Base-by-base conservation (phyloP, 140 eudicot species). In the Cichorium intybus region DNA sequence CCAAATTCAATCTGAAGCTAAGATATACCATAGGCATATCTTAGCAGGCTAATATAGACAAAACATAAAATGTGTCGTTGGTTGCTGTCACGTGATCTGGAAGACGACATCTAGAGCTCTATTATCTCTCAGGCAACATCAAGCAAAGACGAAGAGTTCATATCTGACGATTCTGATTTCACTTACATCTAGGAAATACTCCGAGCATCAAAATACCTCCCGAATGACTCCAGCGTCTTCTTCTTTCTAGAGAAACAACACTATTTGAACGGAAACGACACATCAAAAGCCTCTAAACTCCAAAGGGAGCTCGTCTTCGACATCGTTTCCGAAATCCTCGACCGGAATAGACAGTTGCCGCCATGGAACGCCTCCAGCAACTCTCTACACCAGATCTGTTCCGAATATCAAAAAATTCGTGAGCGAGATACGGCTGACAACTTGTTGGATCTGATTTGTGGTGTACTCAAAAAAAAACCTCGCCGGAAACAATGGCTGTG, bases 301-400 rank as follows among this genome's bases (percentile, higher is more conserved):
- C 82, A 74, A n/a, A 52, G 98, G 18, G 79, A 77, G 74, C 87
- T 92, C 3, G 75, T 83, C 20, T 92, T 92, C 57, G 92, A 92
- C 57, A 37, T 66, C 3, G 77, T 81, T 9, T 43, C 35, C 4
- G 98, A 85, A 72, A 81, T 88, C 50, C 66, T 88, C 10, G 73
- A 83, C 22, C 64, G 82, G 20, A 72, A 79, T 75, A 64, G 68
- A 7, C 71, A 73, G 35, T 23, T 85, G 59, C 96, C 98, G 14
- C 92, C 95, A 0, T 92, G 98, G 96, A 85, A 81, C 7, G 63
- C 68, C 2, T 39, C 62, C 12, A 1, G 14, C 10, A 26, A 24
- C 14, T 37, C 78, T 4, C 10, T 68, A 2, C 75, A 60, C 1
- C 69, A 62, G 0, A 64, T 92, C 4, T 92, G 93, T 85, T 60